Conservation (phyloP, 2,329 filamentous ascomycete genomes). For the Ascochyta pisi region DNA sequence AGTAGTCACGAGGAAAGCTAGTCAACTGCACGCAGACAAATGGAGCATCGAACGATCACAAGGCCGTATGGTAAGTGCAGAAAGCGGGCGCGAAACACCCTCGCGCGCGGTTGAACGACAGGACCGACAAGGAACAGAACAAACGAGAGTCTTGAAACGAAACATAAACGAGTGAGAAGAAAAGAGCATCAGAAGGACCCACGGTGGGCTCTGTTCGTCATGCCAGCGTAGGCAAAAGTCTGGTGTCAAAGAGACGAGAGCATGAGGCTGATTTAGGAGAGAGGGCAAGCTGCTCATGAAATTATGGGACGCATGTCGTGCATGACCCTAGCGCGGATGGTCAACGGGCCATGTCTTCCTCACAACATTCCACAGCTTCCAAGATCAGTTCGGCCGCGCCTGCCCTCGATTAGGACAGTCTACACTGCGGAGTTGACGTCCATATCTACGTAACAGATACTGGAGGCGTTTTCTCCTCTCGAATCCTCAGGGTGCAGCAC, state of each 20-base stretch:
- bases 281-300: constrained; percentile 23
- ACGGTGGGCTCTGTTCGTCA: constrained; percentile 36
- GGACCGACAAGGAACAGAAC: constrained; percentile 36
- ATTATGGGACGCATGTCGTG: constrained; percentile 23
- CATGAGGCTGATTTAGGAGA: constrained; percentile 35
- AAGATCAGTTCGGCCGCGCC: constrained; percentile 11
- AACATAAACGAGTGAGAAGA: constrained; percentile 35
- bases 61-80: constrained; percentile 42
- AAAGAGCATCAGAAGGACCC: constrained; percentile 40
- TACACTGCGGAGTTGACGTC: background rate
- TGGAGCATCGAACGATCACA: constrained; percentile 44
- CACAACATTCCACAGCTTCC: constrained; percentile 13
- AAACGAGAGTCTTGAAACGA: constrained; percentile 43
- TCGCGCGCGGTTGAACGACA: constrained; percentile 35
- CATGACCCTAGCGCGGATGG: constrained; percentile 13
- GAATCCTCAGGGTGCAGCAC: constrained; percentile 3
- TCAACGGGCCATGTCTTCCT: constrained; percentile 15
- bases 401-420: constrained; percentile 8
- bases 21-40: constrained; percentile 45
- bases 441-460: constrained; percentile 6
- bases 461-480: constrained; percentile 3
- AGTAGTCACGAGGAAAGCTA: constrained; percentile 37
- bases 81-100: constrained; percentile 39
- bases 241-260: constrained; percentile 24
- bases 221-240: constrained; percentile 38